phyloP scores from a whole-genome alignment of 2,329 filamentous ascomycete species.

The Alternaria triticimaculans region DNA sequence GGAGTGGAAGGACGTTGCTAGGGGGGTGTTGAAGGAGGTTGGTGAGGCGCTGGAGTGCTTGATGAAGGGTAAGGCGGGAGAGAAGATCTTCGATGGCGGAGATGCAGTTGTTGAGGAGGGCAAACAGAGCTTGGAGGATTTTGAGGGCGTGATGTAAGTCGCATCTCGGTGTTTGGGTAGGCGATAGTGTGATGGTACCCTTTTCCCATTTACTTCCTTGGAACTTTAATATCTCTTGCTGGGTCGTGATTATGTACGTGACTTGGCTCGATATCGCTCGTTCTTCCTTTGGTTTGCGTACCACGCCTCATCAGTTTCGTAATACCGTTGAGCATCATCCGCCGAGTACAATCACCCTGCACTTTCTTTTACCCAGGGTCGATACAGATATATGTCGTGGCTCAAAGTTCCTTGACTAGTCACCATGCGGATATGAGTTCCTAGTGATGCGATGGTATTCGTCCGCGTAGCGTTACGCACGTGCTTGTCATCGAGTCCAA shows the following conservation, averaged over 20 bases:
- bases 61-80: conserved; percentile 22
- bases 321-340: background rate
- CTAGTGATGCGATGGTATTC: background rate
- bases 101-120: background rate
- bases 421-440: background rate
- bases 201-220: background rate
- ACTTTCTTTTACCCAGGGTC: background rate
- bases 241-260: background rate
- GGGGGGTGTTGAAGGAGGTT: conserved; percentile 57
- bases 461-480: background rate
- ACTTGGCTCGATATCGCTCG: background rate
- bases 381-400: background rate
- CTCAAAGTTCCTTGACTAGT: background rate
- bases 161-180: background rate
- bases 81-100: conserved; percentile 27
- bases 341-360: background rate
- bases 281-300: background rate
- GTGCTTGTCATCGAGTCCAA: background rate
- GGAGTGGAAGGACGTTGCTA: conserved; percentile 61
- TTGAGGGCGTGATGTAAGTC: conserved; percentile 30
- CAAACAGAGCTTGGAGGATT: conserved; percentile 22
- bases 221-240: background rate
- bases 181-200: background rate
- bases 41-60: conserved; percentile 36
- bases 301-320: background rate